phyloP scores from a whole-genome alignment of 108 stramenopile genomes.

The Nitzschia putrida region DNA sequence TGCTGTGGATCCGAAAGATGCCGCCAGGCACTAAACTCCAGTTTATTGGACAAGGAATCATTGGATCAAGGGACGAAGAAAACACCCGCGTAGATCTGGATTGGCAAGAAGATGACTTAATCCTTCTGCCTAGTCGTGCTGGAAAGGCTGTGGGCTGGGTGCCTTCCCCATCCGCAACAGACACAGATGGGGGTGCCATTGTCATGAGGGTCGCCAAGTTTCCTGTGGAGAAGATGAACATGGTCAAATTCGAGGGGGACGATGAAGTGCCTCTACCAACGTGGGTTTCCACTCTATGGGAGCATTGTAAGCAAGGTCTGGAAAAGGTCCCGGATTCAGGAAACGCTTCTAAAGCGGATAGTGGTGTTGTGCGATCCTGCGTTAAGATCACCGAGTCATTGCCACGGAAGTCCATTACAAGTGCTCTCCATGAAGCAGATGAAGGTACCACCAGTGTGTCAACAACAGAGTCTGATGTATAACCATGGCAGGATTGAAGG shows the following conservation, averaged over 20 bases:
- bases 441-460: too few species aligned
- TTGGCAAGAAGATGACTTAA: conserved; percentile 56
- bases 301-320: conserved; percentile 14
- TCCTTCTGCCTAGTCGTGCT: conserved; percentile 47
- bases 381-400: too few species aligned
- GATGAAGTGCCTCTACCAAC: neutral
- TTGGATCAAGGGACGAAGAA: conserved; percentile 70
- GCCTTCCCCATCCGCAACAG: conserved; percentile 17
- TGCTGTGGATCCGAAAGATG: conserved; percentile 46
- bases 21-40: conserved; percentile 2
- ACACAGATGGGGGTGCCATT: conserved; percentile 10
- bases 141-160: conserved; percentile 78
- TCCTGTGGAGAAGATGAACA: conserved; percentile 10
- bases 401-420: too few species aligned
- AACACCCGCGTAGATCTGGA: conserved; percentile 35
- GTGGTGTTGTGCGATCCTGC: too few species aligned
- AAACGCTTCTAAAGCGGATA: too few species aligned
- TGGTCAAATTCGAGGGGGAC: conserved; percentile 6
- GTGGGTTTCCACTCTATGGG: conserved; percentile 11
- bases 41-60: conserved; percentile 74
- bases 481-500: too few species aligned
- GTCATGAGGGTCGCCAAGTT: conserved; percentile 31
- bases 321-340: neutral
- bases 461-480: too few species aligned
- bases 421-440: too few species aligned